phyloP scores from a whole-genome alignment of 768 basidiomycete genomes.

The Naganishia vishniacii region DNA sequence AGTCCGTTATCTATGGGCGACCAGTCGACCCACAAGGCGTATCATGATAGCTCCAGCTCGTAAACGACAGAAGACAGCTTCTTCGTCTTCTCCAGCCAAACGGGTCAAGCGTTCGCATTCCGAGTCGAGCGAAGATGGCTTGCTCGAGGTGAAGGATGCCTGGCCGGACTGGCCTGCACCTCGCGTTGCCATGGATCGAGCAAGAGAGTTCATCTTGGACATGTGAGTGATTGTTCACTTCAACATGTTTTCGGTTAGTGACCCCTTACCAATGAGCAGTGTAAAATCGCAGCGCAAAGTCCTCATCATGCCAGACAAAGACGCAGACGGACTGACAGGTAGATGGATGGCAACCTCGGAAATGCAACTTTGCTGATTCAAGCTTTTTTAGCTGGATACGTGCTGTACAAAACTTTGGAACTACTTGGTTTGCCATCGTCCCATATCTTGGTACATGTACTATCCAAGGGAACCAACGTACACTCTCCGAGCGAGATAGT shows the following conservation, averaged over 20 bases:
- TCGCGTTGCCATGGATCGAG: conserved; percentile 36
- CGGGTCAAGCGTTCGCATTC: background rate
- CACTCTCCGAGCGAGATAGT: conserved; percentile 48
- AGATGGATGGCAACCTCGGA: background rate
- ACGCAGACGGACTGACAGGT: conserved; percentile 50
- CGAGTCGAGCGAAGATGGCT: background rate
- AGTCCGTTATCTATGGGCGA: too few species aligned
- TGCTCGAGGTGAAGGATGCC: conserved; percentile 1
- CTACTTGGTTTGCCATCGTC: conserved; percentile 48
- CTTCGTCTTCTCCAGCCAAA: background rate
- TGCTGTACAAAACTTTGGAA: conserved; percentile 50
- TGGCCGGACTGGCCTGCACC: conserved; percentile 51
- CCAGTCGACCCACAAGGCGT: too few species aligned
- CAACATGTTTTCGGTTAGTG: background rate
- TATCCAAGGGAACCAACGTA: conserved; percentile 52
- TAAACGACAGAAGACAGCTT: conserved; percentile 12
- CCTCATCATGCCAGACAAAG: conserved; percentile 54
- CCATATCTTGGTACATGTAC: conserved; percentile 50
- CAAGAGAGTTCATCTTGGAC: conserved; percentile 45
- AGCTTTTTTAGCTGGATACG: conserved; percentile 40
- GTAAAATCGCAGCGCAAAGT: conserved; percentile 34
- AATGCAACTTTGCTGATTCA: background rate
- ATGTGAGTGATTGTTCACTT: conserved; percentile 35
- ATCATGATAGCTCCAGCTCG: background rate
- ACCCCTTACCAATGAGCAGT: conserved; percentile 22